Evolutionary conservation across 805 yeast genomes (phyloP), one percentile per base, ranked within the genome.

Genomic region (Teunomyces pallodes): DNA sequence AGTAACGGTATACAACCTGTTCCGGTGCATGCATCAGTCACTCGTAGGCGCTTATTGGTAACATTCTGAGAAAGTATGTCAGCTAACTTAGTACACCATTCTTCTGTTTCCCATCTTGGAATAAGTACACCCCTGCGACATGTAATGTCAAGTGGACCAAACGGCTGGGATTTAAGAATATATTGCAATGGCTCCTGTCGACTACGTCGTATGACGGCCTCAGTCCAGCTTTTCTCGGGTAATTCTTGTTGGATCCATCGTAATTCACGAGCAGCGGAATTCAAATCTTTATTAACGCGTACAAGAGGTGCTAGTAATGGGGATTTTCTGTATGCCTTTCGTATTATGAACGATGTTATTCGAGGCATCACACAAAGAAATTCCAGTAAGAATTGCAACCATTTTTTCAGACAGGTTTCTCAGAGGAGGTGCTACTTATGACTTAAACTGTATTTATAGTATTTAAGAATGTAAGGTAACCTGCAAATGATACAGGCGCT

Each of bases 71-170:
- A 16, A 3, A 33, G 13, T 27, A 42, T 12, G n/a, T 28, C 16
- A 3, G 70, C 64, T 16, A 86, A 60, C 46, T 74, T 74, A 27
- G 69, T 31, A 8, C 79, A 71, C 97, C 97, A 92, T 59, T 90
- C 96, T 62, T 92, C 98, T 0, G 99, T 92, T 61, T 92, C 99
- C 86, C 92, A 84, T 43, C 99, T 68, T 0, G 99, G 98, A 26
- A 92, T 91, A 50, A 92, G 68, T 1, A 90, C 97, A 0, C 82
- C 82, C 1, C 69, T 70, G 27, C 65, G 57, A 57, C 96, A 88
- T 24, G 57, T 48, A 3, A 92, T 75, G 9, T 79, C 80, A 43
- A 92, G 60, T 1, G 62, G 58, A 0, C 94, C 96, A 70, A 92
- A 92, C 1, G 98, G 98, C 66, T 91, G 97, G 0, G 82, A 67